Conservation (phyloP, 2,329 filamentous ascomycete genomes). For the Pseudogymnoascus sp. region DNA sequence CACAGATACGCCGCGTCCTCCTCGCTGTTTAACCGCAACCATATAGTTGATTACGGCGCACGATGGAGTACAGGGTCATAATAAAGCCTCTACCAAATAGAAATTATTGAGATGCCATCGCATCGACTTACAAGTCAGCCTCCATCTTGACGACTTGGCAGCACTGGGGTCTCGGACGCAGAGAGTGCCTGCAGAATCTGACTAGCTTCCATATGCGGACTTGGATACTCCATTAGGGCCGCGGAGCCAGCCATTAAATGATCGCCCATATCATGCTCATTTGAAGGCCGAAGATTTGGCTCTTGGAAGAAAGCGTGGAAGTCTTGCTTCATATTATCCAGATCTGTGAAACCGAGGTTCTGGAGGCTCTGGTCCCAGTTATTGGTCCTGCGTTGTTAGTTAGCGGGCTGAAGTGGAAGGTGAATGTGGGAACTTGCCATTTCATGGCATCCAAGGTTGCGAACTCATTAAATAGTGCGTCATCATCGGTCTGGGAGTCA, state of each 20-base stretch:
- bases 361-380: conserved; percentile 29
- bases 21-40: not conserved
- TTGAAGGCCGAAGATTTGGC: conserved; percentile 22
- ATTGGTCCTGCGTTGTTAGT: conserved; percentile 21
- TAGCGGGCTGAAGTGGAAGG: conserved; percentile 9
- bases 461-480: conserved; percentile 51
- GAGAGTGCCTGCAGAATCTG: conserved; percentile 28
- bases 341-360: conserved; percentile 30
- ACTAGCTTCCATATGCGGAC: conserved; percentile 23
- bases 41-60: not conserved
- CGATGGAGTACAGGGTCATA: not conserved
- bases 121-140: not conserved
- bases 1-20: not conserved
- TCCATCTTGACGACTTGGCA: not conserved
- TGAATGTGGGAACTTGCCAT: conserved; percentile 28
- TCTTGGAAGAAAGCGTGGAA: conserved; percentile 29
- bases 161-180: conserved; percentile 11
- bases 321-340: conserved; percentile 28
- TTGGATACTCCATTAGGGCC: not conserved
- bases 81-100: not conserved
- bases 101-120: not conserved
- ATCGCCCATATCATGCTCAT: conserved; percentile 25
- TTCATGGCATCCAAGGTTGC: conserved; percentile 49
- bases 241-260: conserved; percentile 16
- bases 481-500: conserved; percentile 27